Evolutionary conservation across 495 filamentous ascomycete genomes (phyloP).

Genomic region (Podospora fimiseda): DNA sequence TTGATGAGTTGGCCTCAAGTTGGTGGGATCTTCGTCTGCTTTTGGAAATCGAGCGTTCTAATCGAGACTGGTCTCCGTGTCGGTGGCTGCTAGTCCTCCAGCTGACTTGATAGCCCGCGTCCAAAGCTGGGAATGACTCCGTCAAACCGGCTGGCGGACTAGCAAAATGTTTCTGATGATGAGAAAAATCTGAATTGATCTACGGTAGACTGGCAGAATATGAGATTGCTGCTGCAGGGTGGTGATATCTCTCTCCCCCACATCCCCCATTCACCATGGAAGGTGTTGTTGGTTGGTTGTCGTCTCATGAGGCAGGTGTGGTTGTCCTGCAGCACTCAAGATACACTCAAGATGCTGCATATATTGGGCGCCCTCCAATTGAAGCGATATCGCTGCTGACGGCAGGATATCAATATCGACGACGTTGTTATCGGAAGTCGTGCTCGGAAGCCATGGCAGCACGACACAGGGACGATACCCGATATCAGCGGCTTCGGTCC

Average conservation of each 20-base stretch:
- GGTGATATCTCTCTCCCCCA: no score
- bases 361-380: neutral
- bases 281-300: no score
- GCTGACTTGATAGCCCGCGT: neutral
- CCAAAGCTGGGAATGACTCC: neutral
- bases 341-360: neutral
- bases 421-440: neutral
- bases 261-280: no score
- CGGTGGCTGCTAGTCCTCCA: neutral
- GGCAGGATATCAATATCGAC: neutral
- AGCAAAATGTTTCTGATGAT: neutral
- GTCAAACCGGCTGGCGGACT: neutral
- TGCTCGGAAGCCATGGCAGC: neutral
- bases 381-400: neutral
- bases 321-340: neutral
- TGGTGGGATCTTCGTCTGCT: neutral
- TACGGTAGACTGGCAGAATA: no score
- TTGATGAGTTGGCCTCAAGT: neutral
- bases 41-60: neutral
- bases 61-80: slow-evolving; percentile 3
- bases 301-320: neutral
- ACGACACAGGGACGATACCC: neutral
- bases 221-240: no score
- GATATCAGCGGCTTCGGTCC: neutral
- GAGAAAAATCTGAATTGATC: neutral